Evolutionary conservation across 2,329 filamentous ascomycete genomes (phyloP).

Genomic region (Emergomyces orientalis): DNA sequence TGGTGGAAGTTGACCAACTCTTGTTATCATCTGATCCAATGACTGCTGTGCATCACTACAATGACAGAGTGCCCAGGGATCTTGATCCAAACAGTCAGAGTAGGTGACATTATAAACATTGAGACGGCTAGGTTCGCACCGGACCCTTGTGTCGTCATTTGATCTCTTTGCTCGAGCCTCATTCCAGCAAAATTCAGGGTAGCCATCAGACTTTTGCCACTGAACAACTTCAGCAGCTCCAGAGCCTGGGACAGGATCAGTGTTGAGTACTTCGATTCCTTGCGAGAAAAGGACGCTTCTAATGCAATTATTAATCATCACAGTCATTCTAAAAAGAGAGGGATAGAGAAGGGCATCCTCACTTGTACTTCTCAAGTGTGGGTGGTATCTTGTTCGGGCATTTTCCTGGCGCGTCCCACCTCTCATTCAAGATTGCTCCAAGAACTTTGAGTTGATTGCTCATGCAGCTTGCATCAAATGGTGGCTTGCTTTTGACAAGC

Average conservation of each 20-base stretch:
- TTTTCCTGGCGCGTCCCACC: neutral
- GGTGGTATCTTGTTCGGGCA: neutral
- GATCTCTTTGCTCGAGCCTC: neutral
- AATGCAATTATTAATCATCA: neutral
- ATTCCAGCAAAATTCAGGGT: slow-evolving; percentile 1
- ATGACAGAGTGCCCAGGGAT: neutral
- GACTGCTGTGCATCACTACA: neutral
- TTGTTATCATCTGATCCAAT: neutral
- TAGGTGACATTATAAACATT: neutral
- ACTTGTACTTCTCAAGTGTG: neutral
- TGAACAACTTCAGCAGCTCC: neutral
- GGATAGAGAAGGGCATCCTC: neutral
- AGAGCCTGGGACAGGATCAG: neutral
- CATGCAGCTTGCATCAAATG: slow-evolving; percentile 1
- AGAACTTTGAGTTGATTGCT: slow-evolving; percentile 1
- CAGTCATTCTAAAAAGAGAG: neutral
- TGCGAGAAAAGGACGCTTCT: neutral
- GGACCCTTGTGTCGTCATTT: neutral
- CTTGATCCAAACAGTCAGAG: neutral
- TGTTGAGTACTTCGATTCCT: neutral
- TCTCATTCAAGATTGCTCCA: neutral
- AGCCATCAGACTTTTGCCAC: neutral
- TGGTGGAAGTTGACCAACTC: neutral
- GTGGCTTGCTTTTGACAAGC: neutral
- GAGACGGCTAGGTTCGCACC: neutral